Evolutionary conservation across 2,329 filamentous ascomycete genomes (phyloP), one percentile per base, ranked within the genome.

Genomic region (Fusarium sp.): DNA sequence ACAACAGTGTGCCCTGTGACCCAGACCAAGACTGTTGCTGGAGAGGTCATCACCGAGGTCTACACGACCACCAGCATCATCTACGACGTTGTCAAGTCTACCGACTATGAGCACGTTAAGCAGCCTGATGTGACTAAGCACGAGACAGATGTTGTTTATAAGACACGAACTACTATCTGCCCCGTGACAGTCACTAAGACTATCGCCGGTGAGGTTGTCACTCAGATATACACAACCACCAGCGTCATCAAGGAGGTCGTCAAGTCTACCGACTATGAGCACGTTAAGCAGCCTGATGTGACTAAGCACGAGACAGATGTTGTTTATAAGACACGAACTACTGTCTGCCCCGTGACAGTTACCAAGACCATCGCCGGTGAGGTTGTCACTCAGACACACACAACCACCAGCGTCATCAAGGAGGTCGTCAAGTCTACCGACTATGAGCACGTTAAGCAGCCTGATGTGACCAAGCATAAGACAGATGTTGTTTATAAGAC

Each of bases 1-100:
- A 87, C 86, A 22, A 82, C 80, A 8, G 78, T 86, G 6, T 85
- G 82, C 77, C 84, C 85, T 12, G 76, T 86, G 18, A 82, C 82
- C 7, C 75, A 78, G 8, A 83, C 81, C 7, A 82, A 81, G 25
- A 80, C 80, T 3, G 79, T 77, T 31, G 59, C 62, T 13, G 76
- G 77, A 6, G 72, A 78, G 56, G 70, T 75, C 7, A 57, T 72
- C 17, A 79, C 76, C 13, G 64, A 76, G 38, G 77, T 76, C 17
- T 77, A 79, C 62, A 80, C 76, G 3, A 76, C 75, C n/a, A 78
- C 77, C 29, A 75, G 75, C 25, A 72, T 75, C 35, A 56, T 80
- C 20, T 74, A 78, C 53, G 76, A 78, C 35, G 76, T 77, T 25
- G 75, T 77, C 27, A 75, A 79, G 36, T 73, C 80, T 39, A 79